Evolutionary conservation across 495 filamentous ascomycete species (phyloP), one percentile per base, ranked within the genome.

Genomic region (Penicillium diatomitis): DNA sequence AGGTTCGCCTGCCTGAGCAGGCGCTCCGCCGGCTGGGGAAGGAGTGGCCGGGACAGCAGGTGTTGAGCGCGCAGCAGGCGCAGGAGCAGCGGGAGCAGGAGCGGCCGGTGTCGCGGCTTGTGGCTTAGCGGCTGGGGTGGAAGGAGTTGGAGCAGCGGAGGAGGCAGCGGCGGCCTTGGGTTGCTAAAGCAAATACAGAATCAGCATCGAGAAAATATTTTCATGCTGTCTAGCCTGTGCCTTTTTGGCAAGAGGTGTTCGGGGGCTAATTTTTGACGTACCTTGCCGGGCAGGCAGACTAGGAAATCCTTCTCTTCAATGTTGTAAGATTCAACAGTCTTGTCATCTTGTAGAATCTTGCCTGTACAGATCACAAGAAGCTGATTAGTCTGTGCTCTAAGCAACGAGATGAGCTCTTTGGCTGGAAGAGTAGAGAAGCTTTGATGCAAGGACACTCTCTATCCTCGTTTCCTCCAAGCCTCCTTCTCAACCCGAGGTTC

Each of bases 231-330:
- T 20, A 20, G 20, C 20, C 20, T 20, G 20, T 20, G 20, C 20
- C 20, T 0, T 0, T 42, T 29, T 12, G 10, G 9, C 28, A 33
- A 11, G 34, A 4, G 31, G 38, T 10, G 32, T 0, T 9, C 7
- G 44, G 11, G 27, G 30, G 8, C 10, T 10, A 10, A 11, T n/a
- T 33, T 6, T 32, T 44, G 12, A 7, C 33, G 53, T 78, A 95
- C 91, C 87, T 97, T 96, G 50, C 83, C 84, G 39, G 92, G 81
- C 80, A 98, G 92, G 68, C 92, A 98, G 38, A 98, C 94, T 57
- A 98, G 85, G 65, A 96, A 97, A 28, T 92, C 92, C 78, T 97
- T 98, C 78, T 97, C 92, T 71, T 98, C 91, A 50, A 98, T 96
- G 70, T 85, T 94, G 74, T 96, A 96, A 4, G 85, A 87, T 64